These are phyloP conservation scores for Ochetophila trinervis DNA, from an alignment of 306 rosid species.

Conservation along the genomic window DNA sequence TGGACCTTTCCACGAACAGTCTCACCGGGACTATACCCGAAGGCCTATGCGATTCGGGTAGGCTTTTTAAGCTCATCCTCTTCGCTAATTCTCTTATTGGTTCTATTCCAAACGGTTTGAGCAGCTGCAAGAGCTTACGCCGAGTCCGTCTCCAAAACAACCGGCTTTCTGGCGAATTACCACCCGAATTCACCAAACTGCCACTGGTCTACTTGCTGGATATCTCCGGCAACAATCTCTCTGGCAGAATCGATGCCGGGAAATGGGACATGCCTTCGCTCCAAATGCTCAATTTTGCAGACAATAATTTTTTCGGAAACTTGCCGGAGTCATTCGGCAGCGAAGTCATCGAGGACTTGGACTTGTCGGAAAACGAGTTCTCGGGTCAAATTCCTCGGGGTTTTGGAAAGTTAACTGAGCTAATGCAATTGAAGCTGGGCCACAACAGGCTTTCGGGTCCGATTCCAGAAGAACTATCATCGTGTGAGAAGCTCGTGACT, in stretches of 20 bases:
- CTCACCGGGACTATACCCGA: constrained; percentile 69
- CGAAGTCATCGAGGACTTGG: constrained; percentile 53
- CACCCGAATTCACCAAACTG: constrained; percentile 38
- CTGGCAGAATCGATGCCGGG: constrained; percentile 53
- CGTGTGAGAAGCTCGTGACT: constrained; percentile 60
- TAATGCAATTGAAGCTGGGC: constrained; percentile 59
- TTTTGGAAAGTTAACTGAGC: constrained; percentile 35
- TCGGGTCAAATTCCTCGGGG: constrained; percentile 45
- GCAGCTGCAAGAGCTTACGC: constrained; percentile 55
- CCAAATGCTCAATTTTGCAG: constrained; percentile 73
- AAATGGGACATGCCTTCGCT: constrained; percentile 69
- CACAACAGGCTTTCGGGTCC: constrained; percentile 55
- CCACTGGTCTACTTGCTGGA: constrained; percentile 68
- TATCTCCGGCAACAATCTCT: constrained; percentile 59
- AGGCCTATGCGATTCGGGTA: constrained; percentile 49
- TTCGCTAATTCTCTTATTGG: constrained; percentile 73
- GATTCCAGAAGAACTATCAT: constrained; percentile 52
- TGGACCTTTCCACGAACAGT: constrained; percentile 78
- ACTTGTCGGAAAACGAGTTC: constrained; percentile 56
- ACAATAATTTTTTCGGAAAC: constrained; percentile 55
- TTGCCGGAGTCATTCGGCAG: constrained; percentile 59
- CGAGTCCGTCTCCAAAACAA: constrained; percentile 86
- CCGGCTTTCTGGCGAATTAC: constrained; percentile 54
- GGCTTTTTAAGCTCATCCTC: constrained; percentile 78
- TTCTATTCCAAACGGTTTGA: constrained; percentile 43